These are phyloP conservation scores for Ceratocystis alfenasii DNA, from an alignment of 2,329 filamentous ascomycete genomes.

Conservation along the genomic window DNA sequence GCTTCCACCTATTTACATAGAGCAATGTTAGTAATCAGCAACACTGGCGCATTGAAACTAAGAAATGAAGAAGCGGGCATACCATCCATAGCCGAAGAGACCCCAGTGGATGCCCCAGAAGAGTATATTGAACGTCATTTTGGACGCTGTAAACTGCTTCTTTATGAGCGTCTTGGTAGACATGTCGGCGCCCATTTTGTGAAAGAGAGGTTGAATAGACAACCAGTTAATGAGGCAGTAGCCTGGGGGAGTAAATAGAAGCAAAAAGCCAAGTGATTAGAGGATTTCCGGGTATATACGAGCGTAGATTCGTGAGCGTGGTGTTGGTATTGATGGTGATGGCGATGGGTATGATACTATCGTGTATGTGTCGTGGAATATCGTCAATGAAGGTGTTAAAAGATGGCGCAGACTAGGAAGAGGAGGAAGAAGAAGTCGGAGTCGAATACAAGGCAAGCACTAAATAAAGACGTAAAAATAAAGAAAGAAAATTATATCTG, in stretches of 20 bases:
- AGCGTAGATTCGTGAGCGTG: too few species aligned
- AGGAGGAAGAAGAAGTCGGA: constrained; percentile 33
- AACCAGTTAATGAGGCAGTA: not conserved
- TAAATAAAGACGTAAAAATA: constrained; percentile 16
- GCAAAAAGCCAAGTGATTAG: not conserved
- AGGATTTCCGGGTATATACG: constrained; percentile 21
- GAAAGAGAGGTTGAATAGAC: constrained; percentile 22
- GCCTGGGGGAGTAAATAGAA: constrained; percentile 17
- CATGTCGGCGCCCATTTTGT: constrained; percentile 33
- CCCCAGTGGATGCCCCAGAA: constrained; percentile 71
- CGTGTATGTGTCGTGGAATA: too few species aligned
- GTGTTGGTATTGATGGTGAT: too few species aligned
- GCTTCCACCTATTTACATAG: constrained; percentile 54
- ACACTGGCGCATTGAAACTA: too few species aligned
- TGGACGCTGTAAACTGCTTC: constrained; percentile 57
- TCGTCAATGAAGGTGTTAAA: too few species aligned
- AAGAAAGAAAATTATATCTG: constrained; percentile 19
- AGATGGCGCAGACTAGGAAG: constrained; percentile 32
- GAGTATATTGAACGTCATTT: constrained; percentile 65
- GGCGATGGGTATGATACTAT: too few species aligned
- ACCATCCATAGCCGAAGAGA: constrained; percentile 78
- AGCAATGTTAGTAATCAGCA: not conserved
- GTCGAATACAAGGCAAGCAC: not conserved
- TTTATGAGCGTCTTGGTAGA: constrained; percentile 36
- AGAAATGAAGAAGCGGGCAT: constrained; percentile 28